Evolutionary conservation across 192 early-diverging fungal genomes (phyloP), one percentile per base, ranked within the genome.

Genomic region (Funneliformis geosporum): DNA sequence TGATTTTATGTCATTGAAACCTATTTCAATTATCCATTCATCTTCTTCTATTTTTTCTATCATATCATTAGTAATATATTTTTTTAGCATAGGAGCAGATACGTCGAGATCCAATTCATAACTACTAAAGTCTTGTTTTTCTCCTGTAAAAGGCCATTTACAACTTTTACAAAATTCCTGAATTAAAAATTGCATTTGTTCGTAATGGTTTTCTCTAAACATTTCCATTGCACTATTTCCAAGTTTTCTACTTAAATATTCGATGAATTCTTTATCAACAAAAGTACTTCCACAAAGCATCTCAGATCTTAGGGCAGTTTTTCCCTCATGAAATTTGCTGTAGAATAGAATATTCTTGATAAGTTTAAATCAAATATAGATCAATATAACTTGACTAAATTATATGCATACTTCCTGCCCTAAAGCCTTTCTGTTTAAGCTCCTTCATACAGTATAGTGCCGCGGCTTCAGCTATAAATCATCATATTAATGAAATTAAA

Each of bases 1-100:
- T 77, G 60, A 8, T 78, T 79, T 77, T 80, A 76, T 39, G 76
- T 61, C 73, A 87, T 85, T 27, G 84, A 81, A 73, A 61, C 82
- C 25, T 83, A 84, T 1, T 85, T 77, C 72, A 86, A 89, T 61
- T 80, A 79, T 38, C 86, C 84, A 86, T 83, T 84, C 38, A 85
- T 80, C 12, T 76, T 81, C 14, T 85, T 84, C 79, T 83, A 79
- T 82, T 28, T 81, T 87, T 40, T 79, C 50, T 50, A 81, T 6
- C 18, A 18, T 0, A 2, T 44, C 6, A 10, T 44, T 12, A 27
- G 11, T 72, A 33, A 72, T 25, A 50, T 72, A 72, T 46, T 72
- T 8, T 11, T 0, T 72, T 21, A 72, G 7, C 27, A 9, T 11
- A 0, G 70, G 70, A 25, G 9, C 11, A 14, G 27, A 16, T 28